Evolutionary conservation across 495 filamentous ascomycete genomes (phyloP).

Genomic region (Hypoxylon fragiforme): DNA sequence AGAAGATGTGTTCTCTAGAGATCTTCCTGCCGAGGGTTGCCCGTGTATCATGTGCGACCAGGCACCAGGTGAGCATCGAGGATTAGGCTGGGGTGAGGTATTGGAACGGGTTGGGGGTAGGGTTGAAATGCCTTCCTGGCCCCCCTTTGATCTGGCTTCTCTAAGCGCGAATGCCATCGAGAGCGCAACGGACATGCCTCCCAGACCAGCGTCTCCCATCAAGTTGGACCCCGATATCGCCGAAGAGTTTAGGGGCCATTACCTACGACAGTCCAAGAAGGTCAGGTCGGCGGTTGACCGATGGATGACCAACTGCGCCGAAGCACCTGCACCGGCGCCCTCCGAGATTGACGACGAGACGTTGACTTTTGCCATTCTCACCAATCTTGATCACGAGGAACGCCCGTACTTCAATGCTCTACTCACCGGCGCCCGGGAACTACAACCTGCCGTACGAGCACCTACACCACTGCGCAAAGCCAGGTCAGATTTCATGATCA

Average conservation of each 20-base stretch:
- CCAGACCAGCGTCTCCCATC: conserved; percentile 64
- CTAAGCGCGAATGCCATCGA: conserved; percentile 60
- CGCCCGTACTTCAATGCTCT: conserved; percentile 77
- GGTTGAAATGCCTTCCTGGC: conserved; percentile 82
- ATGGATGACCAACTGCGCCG: conserved; percentile 80
- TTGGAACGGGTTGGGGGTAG: conserved; percentile 89
- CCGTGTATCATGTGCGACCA: conserved; percentile 75
- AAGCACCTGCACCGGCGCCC: conserved; percentile 69
- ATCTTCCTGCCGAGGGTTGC: conserved; percentile 82
- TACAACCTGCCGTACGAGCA: conserved; percentile 56
- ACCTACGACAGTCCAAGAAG: conserved; percentile 83
- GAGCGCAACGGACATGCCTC: conserved; percentile 46
- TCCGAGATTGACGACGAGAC: conserved; percentile 92
- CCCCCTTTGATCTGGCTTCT: conserved; percentile 75
- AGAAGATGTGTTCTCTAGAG: conserved; percentile 89
- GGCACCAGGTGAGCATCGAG: conserved; percentile 59
- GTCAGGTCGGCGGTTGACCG: conserved; percentile 80
- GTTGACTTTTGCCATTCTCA: conserved; percentile 87
- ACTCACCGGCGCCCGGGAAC: conserved; percentile 66
- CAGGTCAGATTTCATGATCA: conserved; percentile 68
- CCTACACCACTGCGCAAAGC: conserved; percentile 60
- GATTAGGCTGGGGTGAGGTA: conserved; percentile 96
- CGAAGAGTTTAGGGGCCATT: conserved; percentile 86
- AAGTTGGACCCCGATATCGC: conserved; percentile 90
- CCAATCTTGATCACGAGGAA: conserved; percentile 75